A percentile compares a stretch with the other conserved stretches of the same genome.
Conservation (phyloP, 2,329 filamentous ascomycete species). For the Colletotrichum scovillei region DNA sequence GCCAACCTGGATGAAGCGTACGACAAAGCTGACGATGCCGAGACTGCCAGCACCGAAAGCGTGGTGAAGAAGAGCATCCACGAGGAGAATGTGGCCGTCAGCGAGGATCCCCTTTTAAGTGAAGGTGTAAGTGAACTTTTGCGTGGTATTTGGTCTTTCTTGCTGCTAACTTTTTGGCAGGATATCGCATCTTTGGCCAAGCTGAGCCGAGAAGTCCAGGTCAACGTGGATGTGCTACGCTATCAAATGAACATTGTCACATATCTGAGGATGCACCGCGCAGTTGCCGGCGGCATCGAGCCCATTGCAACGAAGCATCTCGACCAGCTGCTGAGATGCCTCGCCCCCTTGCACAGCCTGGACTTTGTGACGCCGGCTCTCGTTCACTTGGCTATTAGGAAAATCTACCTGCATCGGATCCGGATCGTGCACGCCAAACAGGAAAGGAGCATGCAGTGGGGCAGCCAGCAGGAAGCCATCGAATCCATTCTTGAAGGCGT, state of each 20-base stretch:
- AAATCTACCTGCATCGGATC: conserved; percentile 90
- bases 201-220: conserved; percentile 67
- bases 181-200: conserved; percentile 71
- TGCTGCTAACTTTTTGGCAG: conserved; percentile 41
- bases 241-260: conserved; percentile 91
- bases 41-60: conserved; percentile 53
- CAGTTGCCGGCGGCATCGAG: conserved; percentile 81
- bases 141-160: neutral
- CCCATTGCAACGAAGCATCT: conserved; percentile 85
- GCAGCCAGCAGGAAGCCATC: conserved; percentile 80
- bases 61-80: conserved; percentile 54
- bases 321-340: conserved; percentile 72
- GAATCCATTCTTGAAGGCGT: conserved; percentile 72
- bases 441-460: conserved; percentile 94
- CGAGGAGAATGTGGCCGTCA: neutral
- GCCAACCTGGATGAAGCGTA: conserved; percentile 76
- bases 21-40: conserved; percentile 44
- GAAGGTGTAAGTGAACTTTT: conserved; percentile 51
- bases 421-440: conserved; percentile 74
- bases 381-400: conserved; percentile 82
- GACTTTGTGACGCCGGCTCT: conserved; percentile 87
- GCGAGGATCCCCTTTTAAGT: conserved; percentile 50
- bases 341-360: conserved; percentile 85
- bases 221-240: conserved; percentile 81
- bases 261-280: conserved; percentile 89